Percentiles rank a stretch among this genome's conserved stretches.
Conservation (phyloP, 805 yeast genomes). For the Yarrowia alimentaria region DNA sequence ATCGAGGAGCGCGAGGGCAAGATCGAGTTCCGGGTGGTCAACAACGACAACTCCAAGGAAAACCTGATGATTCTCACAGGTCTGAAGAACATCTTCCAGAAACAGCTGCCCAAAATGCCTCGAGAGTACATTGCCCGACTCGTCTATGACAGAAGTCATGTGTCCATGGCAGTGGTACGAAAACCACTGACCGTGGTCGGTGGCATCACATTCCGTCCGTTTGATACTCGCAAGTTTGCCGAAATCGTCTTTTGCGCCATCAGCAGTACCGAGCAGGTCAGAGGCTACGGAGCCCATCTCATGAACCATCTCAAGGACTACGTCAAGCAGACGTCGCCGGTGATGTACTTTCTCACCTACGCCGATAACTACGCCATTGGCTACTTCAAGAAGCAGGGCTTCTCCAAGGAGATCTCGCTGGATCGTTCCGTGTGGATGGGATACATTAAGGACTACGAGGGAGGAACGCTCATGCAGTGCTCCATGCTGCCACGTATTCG, state of each 20-base stretch:
- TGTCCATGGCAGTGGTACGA: constrained; percentile 93
- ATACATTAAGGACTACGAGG: constrained; percentile 97
- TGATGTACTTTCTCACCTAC: constrained; percentile 84
- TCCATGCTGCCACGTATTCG: constrained; percentile 85
- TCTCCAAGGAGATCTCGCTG: constrained; percentile 88
- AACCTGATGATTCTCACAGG: constrained; percentile 92
- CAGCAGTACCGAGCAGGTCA: constrained; percentile 93
- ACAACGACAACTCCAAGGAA: constrained; percentile 86
- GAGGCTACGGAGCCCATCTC: constrained; percentile 98
- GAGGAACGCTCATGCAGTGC: constrained; percentile 98
- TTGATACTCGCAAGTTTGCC: constrained; percentile 85
- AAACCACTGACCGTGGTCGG: constrained; percentile 96
- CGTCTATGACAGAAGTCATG: constrained; percentile 90
- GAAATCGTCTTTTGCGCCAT: constrained; percentile 99
- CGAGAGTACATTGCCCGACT: constrained; percentile 91
- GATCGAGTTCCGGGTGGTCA: constrained; percentile 93
- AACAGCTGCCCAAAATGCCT: constrained; percentile 98
- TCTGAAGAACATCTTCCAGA: constrained; percentile 90
- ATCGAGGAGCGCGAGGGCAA: constrained; percentile 90
- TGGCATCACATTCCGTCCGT: constrained; percentile 95
- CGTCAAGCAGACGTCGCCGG: constrained; percentile 81
- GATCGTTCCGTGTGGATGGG: constrained; percentile 95
- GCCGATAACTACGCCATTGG: constrained; percentile 99
- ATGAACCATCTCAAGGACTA: constrained; percentile 98
- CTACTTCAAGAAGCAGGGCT: constrained; percentile 96